Conservation (phyloP, 805 yeast species). For the Millerozyma acaciae region DNA sequence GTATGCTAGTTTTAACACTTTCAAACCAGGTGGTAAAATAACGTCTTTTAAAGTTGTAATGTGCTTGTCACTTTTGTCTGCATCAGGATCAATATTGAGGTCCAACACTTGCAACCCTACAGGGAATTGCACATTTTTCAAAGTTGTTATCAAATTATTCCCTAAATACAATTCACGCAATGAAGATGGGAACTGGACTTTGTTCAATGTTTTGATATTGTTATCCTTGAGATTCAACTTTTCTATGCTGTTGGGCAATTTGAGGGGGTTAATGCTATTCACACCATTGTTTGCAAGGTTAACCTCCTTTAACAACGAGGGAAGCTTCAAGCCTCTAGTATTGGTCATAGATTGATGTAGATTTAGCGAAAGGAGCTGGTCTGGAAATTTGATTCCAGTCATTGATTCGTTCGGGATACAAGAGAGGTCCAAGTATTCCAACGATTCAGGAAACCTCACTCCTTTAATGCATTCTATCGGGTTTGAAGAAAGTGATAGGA, state of each 20-base stretch:
- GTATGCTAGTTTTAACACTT: slow-evolving; percentile 34
- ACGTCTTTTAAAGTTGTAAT: slow-evolving; percentile 41
- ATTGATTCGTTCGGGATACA: slow-evolving; percentile 43
- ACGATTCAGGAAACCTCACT: slow-evolving; percentile 35
- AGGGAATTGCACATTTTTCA: slow-evolving; percentile 42
- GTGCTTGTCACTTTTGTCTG: slow-evolving; percentile 39
- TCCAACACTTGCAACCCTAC: slow-evolving; percentile 35
- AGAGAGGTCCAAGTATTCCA: slow-evolving; percentile 35
- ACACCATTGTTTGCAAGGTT: slow-evolving; percentile 39
- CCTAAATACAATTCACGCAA: slow-evolving; percentile 37
- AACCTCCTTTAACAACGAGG: slow-evolving; percentile 25
- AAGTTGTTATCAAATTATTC: slow-evolving; percentile 40
- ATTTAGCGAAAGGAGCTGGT: slow-evolving; percentile 31
- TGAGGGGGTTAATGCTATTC: slow-evolving; percentile 42
- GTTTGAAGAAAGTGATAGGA: slow-evolving; percentile 30
- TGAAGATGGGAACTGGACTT: slow-evolving; percentile 36
- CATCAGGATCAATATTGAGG: slow-evolving; percentile 39
- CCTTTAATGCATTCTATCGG: slow-evolving; percentile 43
- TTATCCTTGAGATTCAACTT: slow-evolving; percentile 34
- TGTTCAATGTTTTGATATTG: slow-evolving; percentile 42
- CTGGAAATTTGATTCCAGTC: slow-evolving; percentile 46
- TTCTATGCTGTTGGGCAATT: slow-evolving; percentile 38
- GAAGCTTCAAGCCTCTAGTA: slow-evolving; percentile 41
- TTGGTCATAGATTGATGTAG: slow-evolving; percentile 43
- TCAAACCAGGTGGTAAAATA: slow-evolving; percentile 31